These are phyloP conservation scores for Chaetomium sp. DNA, from an alignment of 2,329 filamentous ascomycete species.

Conservation along the genomic window DNA sequence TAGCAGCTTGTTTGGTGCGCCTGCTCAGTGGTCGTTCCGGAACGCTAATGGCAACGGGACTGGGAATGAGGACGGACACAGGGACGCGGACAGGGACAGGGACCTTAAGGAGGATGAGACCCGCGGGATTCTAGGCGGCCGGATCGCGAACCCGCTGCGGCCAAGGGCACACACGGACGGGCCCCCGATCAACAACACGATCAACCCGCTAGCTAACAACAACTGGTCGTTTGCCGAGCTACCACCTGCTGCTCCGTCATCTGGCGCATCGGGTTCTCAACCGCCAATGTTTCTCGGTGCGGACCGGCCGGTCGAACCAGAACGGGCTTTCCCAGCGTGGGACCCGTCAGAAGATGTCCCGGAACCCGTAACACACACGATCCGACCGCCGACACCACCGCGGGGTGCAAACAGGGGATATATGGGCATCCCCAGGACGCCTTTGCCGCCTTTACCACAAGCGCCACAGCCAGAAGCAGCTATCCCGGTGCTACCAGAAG, in stretches of 20 bases:
- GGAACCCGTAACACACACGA: no score
- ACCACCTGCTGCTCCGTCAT: conserved; percentile 15
- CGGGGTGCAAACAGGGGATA: neutral
- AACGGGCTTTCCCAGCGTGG: neutral
- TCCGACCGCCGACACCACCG: neutral
- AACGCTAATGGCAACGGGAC: no score
- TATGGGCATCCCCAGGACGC: no score
- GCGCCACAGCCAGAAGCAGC: no score
- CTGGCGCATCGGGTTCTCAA: neutral
- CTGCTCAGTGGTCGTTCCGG: neutral
- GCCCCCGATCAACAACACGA: conserved; percentile 36
- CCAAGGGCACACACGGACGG: conserved; percentile 54
- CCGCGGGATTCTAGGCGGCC: conserved; percentile 2
- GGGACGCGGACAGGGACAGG: neutral
- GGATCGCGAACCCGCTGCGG: conserved; percentile 27
- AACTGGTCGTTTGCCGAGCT: conserved; percentile 52
- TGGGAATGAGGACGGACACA: no score
- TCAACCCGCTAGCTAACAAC: conserved; percentile 52
- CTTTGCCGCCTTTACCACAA: no score
- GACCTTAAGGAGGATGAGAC: conserved; percentile 4
- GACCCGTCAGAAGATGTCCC: neutral
- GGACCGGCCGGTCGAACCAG: neutral
- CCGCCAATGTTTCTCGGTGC: neutral
- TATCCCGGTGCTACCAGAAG: no score
- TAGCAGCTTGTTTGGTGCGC: neutral